Base-by-base conservation (phyloP, 164 flowering plant genomes). In the grape (Vitis vinifera) region DNA sequence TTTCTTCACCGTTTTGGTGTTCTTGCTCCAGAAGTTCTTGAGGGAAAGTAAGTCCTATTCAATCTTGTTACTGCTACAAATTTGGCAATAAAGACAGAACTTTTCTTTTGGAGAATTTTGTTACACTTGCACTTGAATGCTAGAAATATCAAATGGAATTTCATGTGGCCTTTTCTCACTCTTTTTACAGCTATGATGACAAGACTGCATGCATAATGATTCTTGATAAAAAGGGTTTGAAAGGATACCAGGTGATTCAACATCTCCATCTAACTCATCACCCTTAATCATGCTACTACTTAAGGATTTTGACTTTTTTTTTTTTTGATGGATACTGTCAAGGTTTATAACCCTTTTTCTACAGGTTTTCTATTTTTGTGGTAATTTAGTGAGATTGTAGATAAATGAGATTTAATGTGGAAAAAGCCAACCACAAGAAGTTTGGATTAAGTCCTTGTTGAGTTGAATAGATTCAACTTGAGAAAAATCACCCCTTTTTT, bases 1-100 rank as follows among this genome's bases (percentile, higher is more conserved):
- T 95, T 95, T 79, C 94, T 95, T 73, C 81, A 80, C 64, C 90
- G 99, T 29, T 95, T 95, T 83, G 98, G 98, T 73, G 89, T 93
- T 75, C 97, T 95, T 76, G 94, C 94, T 71, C 98, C 99, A 2
- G 98, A 93, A 73, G 93, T 86, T 68, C 70, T 90, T 73, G 95
- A 87, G 14, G 94, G 92, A 81, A 90, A 78, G 92, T 88, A 81
- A 78, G 90, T 79, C 16, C 51, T 15, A 57, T 15, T 15, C 17
- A 8, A 8, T 52, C 29, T 44, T 44, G 30, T 65, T n/a, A 6
- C 17, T 48, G 17, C n/a, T 56, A 16, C 47, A 55, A 29, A 52
- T 27, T 16, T 47, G 1, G 5, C 31, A 23, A 59, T 11, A n/a
- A 16, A 65, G 12, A 64, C 47, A 17, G 6, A 31, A 31, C 44